Base-by-base conservation (phyloP, 1,284 basidiomycete genomes). In the Ceratobasidium sp. region DNA sequence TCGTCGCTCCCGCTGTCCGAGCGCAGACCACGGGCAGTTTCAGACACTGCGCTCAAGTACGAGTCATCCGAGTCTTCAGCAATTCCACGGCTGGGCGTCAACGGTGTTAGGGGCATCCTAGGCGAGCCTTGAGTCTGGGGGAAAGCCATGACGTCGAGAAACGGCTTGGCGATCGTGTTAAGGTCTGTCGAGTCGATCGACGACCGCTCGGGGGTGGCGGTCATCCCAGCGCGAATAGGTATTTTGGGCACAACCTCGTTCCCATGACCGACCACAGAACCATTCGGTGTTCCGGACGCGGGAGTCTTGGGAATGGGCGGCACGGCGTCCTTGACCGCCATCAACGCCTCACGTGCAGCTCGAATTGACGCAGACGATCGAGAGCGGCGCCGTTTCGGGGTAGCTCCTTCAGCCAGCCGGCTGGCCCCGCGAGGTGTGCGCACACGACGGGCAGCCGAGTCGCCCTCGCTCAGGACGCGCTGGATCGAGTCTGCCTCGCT, bases 41-140 rank as follows among this genome's bases (percentile, higher is more conserved):
- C 70, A 22, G 70, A 73, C 37, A 73, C 70, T 13, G 77, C 77
- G 44, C 77, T 78, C 64, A 77, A 49, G 34, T 78, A 78, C 54
- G 77, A 78, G 34, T 78, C 77, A 44, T 78, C 77, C 37, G 77
- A 77, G 59, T 78, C 77, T 1, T 51, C 66, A 7, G 54, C 66
- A 22, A 65, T 46, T 0, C 40, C 68, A 52, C 70, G 70, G 29
- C 32, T 34, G n/a, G 73, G 70, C 9, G 77, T 78, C 66, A 57
- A 61, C 9, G 69, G 61, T 0, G 69, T 65, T 22, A 57, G 37
- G 2, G 65, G 74, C 71, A 66, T 70, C 17, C 11, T 25, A 9
- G 29, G 74, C 34, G 59, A 67, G 25, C 46, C 22, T 17, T 17
- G 76, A 32, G 46, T 3, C 40, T 25, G n/a, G 1, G 46, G 44